Percentiles rank a stretch among this genome's conserved stretches.
These are phyloP conservation scores for Xylaria cubensis DNA, from an alignment of 495 filamentous ascomycete genomes.

Conservation along the genomic window DNA sequence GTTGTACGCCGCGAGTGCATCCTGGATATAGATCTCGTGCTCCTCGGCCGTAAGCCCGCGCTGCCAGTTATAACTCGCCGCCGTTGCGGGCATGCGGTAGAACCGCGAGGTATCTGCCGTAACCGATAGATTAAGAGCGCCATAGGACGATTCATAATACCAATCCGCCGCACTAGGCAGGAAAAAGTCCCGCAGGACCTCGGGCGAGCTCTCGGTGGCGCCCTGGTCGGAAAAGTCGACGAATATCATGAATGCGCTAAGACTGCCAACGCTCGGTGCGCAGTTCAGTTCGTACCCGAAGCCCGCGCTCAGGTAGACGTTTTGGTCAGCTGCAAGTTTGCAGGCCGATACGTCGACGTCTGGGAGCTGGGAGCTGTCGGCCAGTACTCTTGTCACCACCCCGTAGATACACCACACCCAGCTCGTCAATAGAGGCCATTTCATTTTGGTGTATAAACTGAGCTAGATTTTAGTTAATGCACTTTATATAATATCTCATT, in stretches of 20 bases:
- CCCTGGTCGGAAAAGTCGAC: slow-evolving; percentile 39
- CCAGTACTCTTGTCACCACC: no score
- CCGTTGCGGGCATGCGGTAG: slow-evolving; percentile 38
- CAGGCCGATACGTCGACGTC: no score
- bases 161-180: slow-evolving; percentile 40
- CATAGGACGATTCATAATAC: slow-evolving; percentile 40
- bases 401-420: no score
- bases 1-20: slow-evolving; percentile 38
- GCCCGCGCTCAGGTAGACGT: slow-evolving; percentile 34
- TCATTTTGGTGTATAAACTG: no score
- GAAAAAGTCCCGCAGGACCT: slow-evolving; percentile 40
- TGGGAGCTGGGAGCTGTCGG: no score
- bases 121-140: slow-evolving; percentile 35
- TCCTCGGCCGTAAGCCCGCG: slow-evolving; percentile 36
- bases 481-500: no score
- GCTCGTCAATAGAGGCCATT: no score
- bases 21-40: slow-evolving; percentile 41
- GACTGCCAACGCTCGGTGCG: slow-evolving; percentile 39
- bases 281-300: slow-evolving; percentile 41
- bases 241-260: slow-evolving; percentile 45
- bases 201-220: slow-evolving; percentile 34
- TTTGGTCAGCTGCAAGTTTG: no score
- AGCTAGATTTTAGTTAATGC: no score
- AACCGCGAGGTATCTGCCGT: slow-evolving; percentile 41
- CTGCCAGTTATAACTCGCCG: slow-evolving; percentile 35